Percentiles rank a stretch among this genome's conserved stretches.
These are phyloP conservation scores for Pseudoturritis turrita DNA, from an alignment of 345 rosid genomes.

Conservation along the genomic window DNA sequence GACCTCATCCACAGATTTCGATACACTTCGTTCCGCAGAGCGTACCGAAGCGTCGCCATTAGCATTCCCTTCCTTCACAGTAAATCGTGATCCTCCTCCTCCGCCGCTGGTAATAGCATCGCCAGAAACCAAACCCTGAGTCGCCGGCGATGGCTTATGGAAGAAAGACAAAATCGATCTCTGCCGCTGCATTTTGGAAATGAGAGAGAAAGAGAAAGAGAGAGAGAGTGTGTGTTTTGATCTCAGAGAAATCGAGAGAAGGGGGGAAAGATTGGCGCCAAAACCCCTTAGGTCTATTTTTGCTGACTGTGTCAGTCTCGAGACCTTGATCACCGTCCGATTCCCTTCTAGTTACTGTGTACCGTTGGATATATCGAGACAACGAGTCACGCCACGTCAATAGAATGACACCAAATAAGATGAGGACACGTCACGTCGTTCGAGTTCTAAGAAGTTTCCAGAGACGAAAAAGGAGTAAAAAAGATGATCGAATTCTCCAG, in stretches of 20 bases:
- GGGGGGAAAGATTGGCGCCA: conserved; percentile 44
- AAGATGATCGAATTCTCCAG: conserved; percentile 39
- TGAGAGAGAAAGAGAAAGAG: background rate
- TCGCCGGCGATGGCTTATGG: conserved; percentile 50
- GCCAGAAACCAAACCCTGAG: conserved; percentile 25
- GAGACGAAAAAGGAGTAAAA: background rate
- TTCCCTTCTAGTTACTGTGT: background rate
- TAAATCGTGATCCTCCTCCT: conserved; percentile 20
- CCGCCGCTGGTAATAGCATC: conserved; percentile 4
- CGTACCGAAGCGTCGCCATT: conserved; percentile 1
- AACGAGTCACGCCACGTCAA: conserved; percentile 16
- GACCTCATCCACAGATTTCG: conserved; percentile 42
- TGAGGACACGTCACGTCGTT: conserved; percentile 14
- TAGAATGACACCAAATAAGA: background rate
- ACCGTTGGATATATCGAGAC: conserved; percentile 14
- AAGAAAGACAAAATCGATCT: conserved; percentile 70
- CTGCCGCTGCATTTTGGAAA: conserved; percentile 71
- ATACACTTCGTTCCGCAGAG: conserved; percentile 4
- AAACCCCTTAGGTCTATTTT: background rate
- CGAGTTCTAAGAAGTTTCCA: conserved; percentile 1
- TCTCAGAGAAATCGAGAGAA: background rate
- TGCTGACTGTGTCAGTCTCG: background rate
- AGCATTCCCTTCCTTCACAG: conserved; percentile 24
- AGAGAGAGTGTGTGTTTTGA: background rate
- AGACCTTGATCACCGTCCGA: conserved; percentile 12